Conservation (phyloP, 1,284 basidiomycete species). For the Malassezia vespertilionis region DNA sequence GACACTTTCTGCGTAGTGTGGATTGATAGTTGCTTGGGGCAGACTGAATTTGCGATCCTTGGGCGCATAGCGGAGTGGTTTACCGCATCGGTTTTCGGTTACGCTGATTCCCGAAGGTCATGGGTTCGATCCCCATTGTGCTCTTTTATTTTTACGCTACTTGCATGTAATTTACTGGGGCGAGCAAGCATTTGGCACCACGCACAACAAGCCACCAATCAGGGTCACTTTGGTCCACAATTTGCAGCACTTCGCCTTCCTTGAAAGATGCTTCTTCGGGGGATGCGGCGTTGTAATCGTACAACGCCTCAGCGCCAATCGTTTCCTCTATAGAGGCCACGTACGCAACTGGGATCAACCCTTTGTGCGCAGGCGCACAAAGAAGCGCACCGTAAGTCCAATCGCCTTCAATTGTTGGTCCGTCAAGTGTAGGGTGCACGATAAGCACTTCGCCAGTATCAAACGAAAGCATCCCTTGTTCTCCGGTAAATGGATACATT, state of each 20-base stretch:
- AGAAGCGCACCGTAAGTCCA: conserved; percentile 87
- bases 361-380: conserved; percentile 57
- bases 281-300: conserved; percentile 39
- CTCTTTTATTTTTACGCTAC: conserved; percentile 18
- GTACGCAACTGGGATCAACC: conserved; percentile 85
- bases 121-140: conserved; percentile 24
- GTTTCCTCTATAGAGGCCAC: conserved; percentile 24
- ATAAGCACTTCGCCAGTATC: conserved; percentile 66
- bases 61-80: conserved; percentile 22
- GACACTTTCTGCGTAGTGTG: background rate
- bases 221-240: conserved; percentile 40
- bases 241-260: conserved; percentile 32
- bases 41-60: too few species aligned
- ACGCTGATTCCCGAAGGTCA: conserved; percentile 20
- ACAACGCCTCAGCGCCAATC: conserved; percentile 38
- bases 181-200: conserved; percentile 32
- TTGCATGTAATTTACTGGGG: conserved; percentile 42
- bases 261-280: conserved; percentile 35
- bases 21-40: too few species aligned
- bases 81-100: conserved; percentile 22
- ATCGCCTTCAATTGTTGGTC: conserved; percentile 34
- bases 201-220: conserved; percentile 45
- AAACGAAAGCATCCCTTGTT: conserved; percentile 80
- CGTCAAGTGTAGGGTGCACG: conserved; percentile 75
- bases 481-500: conserved; percentile 60